phyloP scores from a whole-genome alignment of 495 filamentous ascomycete species.

The Penicillium bialowiezense region DNA sequence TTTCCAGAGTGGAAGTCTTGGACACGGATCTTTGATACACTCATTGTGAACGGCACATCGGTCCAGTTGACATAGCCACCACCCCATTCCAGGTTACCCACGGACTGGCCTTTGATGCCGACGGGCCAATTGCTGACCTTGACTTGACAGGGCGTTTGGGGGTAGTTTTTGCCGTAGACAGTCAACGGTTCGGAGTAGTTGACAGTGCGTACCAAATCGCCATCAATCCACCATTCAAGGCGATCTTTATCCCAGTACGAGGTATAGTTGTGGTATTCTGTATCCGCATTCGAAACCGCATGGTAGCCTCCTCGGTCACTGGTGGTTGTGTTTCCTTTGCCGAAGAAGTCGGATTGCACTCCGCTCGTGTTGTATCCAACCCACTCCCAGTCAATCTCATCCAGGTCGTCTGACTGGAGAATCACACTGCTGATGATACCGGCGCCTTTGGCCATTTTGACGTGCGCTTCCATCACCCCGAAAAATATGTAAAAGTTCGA shows the following conservation, averaged over 20 bases:
- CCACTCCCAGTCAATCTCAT: constrained; percentile 82
- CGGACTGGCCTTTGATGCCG: constrained; percentile 46
- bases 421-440: constrained; percentile 79
- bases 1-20: constrained; percentile 33
- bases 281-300: constrained; percentile 52
- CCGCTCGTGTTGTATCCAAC: constrained; percentile 45
- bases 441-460: constrained; percentile 61
- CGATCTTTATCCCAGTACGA: constrained; percentile 75
- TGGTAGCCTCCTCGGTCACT: constrained; percentile 59
- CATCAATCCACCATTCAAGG: constrained; percentile 76
- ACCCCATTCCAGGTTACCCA: constrained; percentile 60
- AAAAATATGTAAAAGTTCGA: constrained; percentile 77
- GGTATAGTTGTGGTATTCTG: constrained; percentile 69
- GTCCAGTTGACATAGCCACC: constrained; percentile 66
- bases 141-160: constrained; percentile 63
- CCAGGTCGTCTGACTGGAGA: constrained; percentile 75
- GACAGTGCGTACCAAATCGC: constrained; percentile 63
- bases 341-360: constrained; percentile 85
- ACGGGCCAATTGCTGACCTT: constrained; percentile 25
- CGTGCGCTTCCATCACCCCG: constrained; percentile 62
- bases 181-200: constrained; percentile 30
- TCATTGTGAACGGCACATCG: constrained; percentile 61
- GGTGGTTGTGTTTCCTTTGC: constrained; percentile 70
- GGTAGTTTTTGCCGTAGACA: constrained; percentile 59
- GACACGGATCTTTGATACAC: constrained; percentile 45